Evolutionary conservation across 2,329 filamentous ascomycete genomes (phyloP).

Genomic region (Colletotrichum endophyticum): DNA sequence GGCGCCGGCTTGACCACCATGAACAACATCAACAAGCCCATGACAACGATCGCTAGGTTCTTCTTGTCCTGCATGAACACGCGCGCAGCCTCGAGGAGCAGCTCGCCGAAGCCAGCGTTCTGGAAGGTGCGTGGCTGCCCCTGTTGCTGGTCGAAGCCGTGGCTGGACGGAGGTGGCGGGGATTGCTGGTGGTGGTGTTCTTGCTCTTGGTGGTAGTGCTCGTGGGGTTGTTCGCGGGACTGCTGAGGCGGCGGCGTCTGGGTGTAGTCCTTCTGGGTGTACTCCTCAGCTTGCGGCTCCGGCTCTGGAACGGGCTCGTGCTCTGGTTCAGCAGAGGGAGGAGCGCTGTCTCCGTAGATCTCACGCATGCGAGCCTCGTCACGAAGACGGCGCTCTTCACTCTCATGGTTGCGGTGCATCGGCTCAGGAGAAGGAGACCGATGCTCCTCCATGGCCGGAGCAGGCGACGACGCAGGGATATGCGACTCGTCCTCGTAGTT

Average conservation of each 20-base stretch:
- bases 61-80: conserved; percentile 63
- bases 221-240: background rate
- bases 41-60: conserved; percentile 61
- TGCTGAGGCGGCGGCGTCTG: background rate
- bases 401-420: conserved; percentile 22
- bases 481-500: conserved; percentile 5
- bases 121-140: conserved; percentile 29
- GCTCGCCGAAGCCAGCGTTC: conserved; percentile 55
- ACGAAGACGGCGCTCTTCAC: conserved; percentile 39
- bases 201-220: conserved; percentile 16
- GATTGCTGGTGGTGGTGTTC: conserved; percentile 24
- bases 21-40: conserved; percentile 59
- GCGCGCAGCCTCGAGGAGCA: conserved; percentile 57
- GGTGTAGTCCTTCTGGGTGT: background rate
- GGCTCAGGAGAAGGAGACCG: background rate
- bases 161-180: conserved; percentile 28
- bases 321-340: background rate
- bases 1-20: conserved; percentile 41
- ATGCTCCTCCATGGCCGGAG: background rate
- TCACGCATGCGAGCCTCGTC: conserved; percentile 60
- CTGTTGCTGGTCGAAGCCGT: conserved; percentile 32
- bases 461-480: background rate
- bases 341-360: conserved; percentile 51
- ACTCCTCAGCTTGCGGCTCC: background rate
- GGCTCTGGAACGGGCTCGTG: conserved; percentile 17